Percentiles rank a stretch among this genome's conserved stretches.
These are phyloP conservation scores for Beauveria australis DNA, from an alignment of 2,329 filamentous ascomycete species.

Conservation along the genomic window DNA sequence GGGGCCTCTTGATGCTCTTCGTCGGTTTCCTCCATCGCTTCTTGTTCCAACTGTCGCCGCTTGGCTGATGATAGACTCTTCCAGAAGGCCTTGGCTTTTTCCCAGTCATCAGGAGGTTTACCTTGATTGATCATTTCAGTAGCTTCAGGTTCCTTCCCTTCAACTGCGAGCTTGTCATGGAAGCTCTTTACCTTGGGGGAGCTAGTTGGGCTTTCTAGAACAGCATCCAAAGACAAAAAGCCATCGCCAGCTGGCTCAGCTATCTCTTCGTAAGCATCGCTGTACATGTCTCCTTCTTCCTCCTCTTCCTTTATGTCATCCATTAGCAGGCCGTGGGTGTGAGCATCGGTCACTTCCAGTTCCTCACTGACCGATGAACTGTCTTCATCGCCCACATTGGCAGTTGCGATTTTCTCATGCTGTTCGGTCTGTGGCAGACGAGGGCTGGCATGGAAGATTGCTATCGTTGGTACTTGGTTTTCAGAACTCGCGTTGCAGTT, in stretches of 20 bases:
- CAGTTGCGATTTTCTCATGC: slow-evolving; percentile 27
- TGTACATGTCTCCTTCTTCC: slow-evolving; percentile 51
- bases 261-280: slow-evolving; percentile 68
- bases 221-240: slow-evolving; percentile 65
- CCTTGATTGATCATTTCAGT: neutral
- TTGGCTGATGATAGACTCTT: slow-evolving; percentile 55
- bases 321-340: slow-evolving; percentile 18
- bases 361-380: slow-evolving; percentile 8
- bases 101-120: slow-evolving; percentile 46
- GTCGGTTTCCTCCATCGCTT: slow-evolving; percentile 42
- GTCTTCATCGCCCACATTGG: slow-evolving; percentile 38
- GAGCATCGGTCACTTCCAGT: slow-evolving; percentile 7
- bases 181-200: slow-evolving; percentile 6
- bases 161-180: neutral
- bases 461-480: slow-evolving; percentile 32
- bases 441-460: slow-evolving; percentile 37
- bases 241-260: slow-evolving; percentile 57
- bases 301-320: slow-evolving; percentile 34
- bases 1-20: slow-evolving; percentile 23
- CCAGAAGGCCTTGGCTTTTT: slow-evolving; percentile 62
- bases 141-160: neutral
- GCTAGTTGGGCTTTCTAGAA: slow-evolving; percentile 51
- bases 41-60: slow-evolving; percentile 52
- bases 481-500: neutral
- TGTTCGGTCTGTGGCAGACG: slow-evolving; percentile 13